Base-by-base conservation (phyloP, 2,329 filamentous ascomycete species). In the Penicillium brevicompactum region DNA sequence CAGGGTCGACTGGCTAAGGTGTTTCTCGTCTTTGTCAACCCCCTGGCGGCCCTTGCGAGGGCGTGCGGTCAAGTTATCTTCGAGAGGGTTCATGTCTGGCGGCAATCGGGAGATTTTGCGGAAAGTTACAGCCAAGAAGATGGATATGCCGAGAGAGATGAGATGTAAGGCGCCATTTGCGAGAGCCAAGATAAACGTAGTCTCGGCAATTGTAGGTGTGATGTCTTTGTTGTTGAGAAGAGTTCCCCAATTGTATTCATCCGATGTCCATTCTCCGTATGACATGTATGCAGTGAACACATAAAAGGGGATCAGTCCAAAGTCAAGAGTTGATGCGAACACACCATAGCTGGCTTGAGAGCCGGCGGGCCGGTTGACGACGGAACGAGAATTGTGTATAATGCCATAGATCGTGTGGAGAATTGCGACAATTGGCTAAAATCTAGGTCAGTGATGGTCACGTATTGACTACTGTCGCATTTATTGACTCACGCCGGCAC, bases 51-150 rank as follows among this genome's bases (percentile, higher is more conserved):
- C 61, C 79, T 92, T 92, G 75, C 95, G 91, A 74, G 62, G 72
- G 68, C 76, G 80, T 54, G 90, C 87, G 1, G 92, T 97, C 55
- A 96, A 78, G 66, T 93, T 87, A 62, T 90, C 86, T 70, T 97
- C 92, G 13, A 97, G 81, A 1, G 93, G 93, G 70, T 97, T 97
- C 89, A 96, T 91, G 68, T 97, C 93, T 0, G 93, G 92, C 5
- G 93, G 93, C 71, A 97, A 82, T 18, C 82, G 80, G 5, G 87
- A 81, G 66, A 97, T 97, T 68, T 89, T 88, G 40, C 87, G 85
- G 84, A 97, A 97, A 63, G 89, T 84, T 49, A 90, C 71, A 14
- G 86, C 85, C 24, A 97, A 80, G 76, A 89, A 97, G 31, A 90
- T 70, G 5, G 90, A 90, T 34, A 95, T 78, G 16, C 79, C 73